Evolutionary conservation across 805 yeast genomes (phyloP), one percentile per base, ranked within the genome.

Genomic region (Candida parachauliodes): DNA sequence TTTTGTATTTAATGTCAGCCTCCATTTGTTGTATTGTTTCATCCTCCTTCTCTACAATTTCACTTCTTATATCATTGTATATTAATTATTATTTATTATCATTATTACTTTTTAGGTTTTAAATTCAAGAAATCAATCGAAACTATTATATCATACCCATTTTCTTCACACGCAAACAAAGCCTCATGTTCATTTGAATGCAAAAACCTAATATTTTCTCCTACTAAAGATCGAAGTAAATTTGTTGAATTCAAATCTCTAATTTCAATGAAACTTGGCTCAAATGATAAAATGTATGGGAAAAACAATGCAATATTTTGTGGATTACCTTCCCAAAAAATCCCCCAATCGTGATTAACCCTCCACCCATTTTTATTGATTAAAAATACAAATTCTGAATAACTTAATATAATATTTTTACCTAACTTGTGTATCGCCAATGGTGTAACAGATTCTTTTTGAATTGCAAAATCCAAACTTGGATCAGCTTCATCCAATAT

Each of bases 401-500:
- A 93, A 57, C 89, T 83, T 46, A 93, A 73, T 51, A 93, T 65
- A 57, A 91, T 93, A 63, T 89, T 93, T 38, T 82, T 79, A 41
- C 91, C 93, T 41, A 93, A 79, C 44, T 96, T 76, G 57, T 91
- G 94, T 42, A 93, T 88, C 4, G 94, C 88, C 59, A 88, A 76
- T 14, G 98, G 98, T 52, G 86, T 85, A 43, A 91, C 73, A 8
- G 54, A 49, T 58, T 88, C 95, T 42, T 83, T 71, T 43, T 78
- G 85, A 41, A 79, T 86, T 10, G 93, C 97, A 67, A 93, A 93
- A 54, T 93, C 98, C 37, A 93, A 70, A 14, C 97, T 88, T 0
- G 98, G 94, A 55, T 93, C 98, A 0, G 98, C 98, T n/a, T 96
- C 96, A 63, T 93, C 98, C 50, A 93, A 69, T 36, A 93, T 74